Conservation (phyloP, 2,329 filamentous ascomycete genomes). For the Keithomyces neogunnii region DNA sequence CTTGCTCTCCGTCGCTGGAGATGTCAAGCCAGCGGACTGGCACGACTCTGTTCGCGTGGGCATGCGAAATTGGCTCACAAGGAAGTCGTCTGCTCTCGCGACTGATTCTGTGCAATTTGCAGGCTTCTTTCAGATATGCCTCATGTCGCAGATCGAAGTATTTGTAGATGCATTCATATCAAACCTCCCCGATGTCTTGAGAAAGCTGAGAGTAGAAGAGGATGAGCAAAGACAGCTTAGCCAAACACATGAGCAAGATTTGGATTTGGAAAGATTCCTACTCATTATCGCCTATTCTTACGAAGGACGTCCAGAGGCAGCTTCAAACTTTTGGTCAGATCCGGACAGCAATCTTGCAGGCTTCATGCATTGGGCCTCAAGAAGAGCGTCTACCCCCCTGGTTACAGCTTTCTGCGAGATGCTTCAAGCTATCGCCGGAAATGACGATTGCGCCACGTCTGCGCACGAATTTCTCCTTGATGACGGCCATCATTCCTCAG, state of each 20-base stretch:
- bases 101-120: slow-evolving; percentile 62
- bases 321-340: slow-evolving; percentile 85
- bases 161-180: slow-evolving; percentile 92
- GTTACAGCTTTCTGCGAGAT: slow-evolving; percentile 97
- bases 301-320: slow-evolving; percentile 74
- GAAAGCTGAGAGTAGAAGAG: slow-evolving; percentile 78
- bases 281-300: slow-evolving; percentile 89
- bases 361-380: slow-evolving; percentile 95
- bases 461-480: slow-evolving; percentile 87
- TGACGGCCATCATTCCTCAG: slow-evolving; percentile 64
- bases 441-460: slow-evolving; percentile 71
- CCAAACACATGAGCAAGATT: slow-evolving; percentile 56
- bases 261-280: slow-evolving; percentile 81
- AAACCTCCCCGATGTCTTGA: slow-evolving; percentile 87
- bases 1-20: slow-evolving; percentile 74
- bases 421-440: slow-evolving; percentile 78
- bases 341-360: slow-evolving; percentile 88
- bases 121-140: slow-evolving; percentile 58
- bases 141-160: slow-evolving; percentile 75
- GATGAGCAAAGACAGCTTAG: slow-evolving; percentile 73
- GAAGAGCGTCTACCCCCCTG: slow-evolving; percentile 87
- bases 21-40: slow-evolving; percentile 75
- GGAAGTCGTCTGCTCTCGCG: slow-evolving; percentile 64
- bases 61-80: slow-evolving; percentile 73
- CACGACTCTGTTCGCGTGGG: slow-evolving; percentile 78